Conservation (phyloP, 148 eudicot genomes). For the Polygonum aviculare region DNA sequence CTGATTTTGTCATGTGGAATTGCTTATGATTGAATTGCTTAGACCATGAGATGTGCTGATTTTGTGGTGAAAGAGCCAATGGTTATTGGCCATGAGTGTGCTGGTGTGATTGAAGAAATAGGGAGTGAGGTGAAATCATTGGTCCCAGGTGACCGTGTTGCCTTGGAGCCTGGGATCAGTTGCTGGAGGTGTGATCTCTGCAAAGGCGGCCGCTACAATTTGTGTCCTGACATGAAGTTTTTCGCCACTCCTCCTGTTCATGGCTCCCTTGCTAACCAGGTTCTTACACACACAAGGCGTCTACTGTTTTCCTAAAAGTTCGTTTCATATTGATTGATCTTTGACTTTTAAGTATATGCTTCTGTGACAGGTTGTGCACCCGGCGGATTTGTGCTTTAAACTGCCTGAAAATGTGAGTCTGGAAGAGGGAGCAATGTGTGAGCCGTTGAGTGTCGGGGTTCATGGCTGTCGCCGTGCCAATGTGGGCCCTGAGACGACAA, state of each 20-base stretch:
- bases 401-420: conserved; percentile 8
- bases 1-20: neutral
- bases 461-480: conserved; percentile 68
- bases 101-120: conserved; percentile 56
- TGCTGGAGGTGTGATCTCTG: conserved; percentile 35
- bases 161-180: conserved; percentile 63
- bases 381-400: conserved; percentile 63
- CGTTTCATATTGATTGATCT: neutral
- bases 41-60: conserved; percentile 53
- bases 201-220: conserved; percentile 58
- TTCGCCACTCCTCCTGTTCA: conserved; percentile 62
- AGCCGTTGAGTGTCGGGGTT: conserved; percentile 51
- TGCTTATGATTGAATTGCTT: neutral
- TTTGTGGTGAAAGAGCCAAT: conserved; percentile 63
- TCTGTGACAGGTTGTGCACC: conserved; percentile 77
- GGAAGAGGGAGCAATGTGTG: conserved; percentile 16
- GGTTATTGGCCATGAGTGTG: conserved; percentile 70
- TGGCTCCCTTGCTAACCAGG: conserved; percentile 63
- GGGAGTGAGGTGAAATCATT: conserved; percentile 47
- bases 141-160: conserved; percentile 50
- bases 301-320: too few relatives aligned
- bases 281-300: conserved; percentile 9
- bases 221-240: conserved; percentile 59
- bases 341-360: neutral
- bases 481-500: conserved; percentile 43